Percentiles rank a stretch among this genome's conserved stretches.
Evolutionary conservation across 148 eudicot species (phyloP).

Genomic region (Persicaria maculosa): DNA sequence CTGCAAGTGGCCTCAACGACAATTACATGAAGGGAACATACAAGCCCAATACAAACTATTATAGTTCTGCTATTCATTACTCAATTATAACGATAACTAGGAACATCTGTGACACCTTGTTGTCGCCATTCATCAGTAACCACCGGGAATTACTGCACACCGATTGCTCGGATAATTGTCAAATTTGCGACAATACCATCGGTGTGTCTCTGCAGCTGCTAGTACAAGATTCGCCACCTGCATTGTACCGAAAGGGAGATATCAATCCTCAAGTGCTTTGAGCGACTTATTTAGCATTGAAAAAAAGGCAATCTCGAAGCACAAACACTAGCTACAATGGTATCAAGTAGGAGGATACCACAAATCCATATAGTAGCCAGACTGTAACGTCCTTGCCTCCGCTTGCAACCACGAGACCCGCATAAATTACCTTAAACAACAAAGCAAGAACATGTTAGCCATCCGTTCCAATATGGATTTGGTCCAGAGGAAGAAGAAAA

Average conservation of each 20-base stretch:
- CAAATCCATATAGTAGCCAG: conserved; percentile 80
- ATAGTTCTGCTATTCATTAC: no score
- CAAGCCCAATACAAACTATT: no score
- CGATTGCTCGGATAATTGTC: conserved; percentile 69
- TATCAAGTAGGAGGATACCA: conserved; percentile 65
- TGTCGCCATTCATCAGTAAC: conserved; percentile 26
- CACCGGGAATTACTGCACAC: conserved; percentile 51
- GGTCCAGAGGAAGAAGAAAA: neutral
- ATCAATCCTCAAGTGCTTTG: neutral
- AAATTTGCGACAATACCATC: conserved; percentile 79
- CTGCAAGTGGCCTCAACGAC: no score
- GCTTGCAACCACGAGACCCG: conserved; percentile 71
- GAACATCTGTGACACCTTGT: no score
- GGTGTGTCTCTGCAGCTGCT: conserved; percentile 82
- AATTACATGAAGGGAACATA: no score
- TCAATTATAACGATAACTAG: no score
- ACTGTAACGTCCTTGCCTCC: conserved; percentile 65
- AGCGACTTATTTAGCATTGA: neutral
- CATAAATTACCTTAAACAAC: conserved; percentile 69
- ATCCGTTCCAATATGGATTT: neutral
- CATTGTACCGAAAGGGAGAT: conserved; percentile 7
- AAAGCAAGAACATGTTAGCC: neutral
- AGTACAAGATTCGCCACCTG: conserved; percentile 83
- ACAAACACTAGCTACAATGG: neutral
- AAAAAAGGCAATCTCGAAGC: neutral